Conservation (phyloP, 2,329 filamentous ascomycete species). For the Diplodia corticola region DNA sequence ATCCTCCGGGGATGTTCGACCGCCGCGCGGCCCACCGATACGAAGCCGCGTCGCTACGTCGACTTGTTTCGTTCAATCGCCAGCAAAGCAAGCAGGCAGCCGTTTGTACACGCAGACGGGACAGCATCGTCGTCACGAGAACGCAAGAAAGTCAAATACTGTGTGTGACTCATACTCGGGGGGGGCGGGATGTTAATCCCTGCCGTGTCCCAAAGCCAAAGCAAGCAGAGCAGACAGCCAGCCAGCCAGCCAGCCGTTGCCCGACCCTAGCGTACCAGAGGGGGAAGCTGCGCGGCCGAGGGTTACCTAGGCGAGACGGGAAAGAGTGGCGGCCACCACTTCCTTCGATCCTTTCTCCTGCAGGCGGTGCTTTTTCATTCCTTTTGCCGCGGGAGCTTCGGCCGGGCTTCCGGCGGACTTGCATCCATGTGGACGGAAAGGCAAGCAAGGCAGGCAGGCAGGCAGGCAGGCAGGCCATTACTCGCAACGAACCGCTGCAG, state of each 20-base stretch:
- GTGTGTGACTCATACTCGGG: constrained; percentile 6
- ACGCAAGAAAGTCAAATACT: neutral
- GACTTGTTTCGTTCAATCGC: neutral
- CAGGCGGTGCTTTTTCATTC: too few relatives aligned
- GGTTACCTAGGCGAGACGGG: neutral
- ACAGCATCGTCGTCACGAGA: neutral
- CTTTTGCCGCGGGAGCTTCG: neutral
- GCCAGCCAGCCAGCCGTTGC: neutral
- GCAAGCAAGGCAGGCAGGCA: too few relatives aligned
- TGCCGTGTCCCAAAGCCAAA: neutral
- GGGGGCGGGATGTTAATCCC: neutral
- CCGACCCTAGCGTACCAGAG: constrained; percentile 11
- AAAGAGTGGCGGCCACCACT: neutral
- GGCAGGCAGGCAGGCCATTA: too few relatives aligned
- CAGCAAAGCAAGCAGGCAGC: neutral
- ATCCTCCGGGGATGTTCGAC: neutral
- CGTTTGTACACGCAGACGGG: neutral
- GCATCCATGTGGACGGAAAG: neutral
- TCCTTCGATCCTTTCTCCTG: neutral
- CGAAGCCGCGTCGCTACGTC: neutral
- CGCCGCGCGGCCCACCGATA: neutral
- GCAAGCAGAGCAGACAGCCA: neutral
- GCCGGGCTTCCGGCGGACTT: neutral
- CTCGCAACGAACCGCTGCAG: constrained; percentile 16
- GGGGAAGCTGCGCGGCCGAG: neutral